phyloP scores from a whole-genome alignment of 495 filamentous ascomycete species.

The Neurospora discreta region DNA sequence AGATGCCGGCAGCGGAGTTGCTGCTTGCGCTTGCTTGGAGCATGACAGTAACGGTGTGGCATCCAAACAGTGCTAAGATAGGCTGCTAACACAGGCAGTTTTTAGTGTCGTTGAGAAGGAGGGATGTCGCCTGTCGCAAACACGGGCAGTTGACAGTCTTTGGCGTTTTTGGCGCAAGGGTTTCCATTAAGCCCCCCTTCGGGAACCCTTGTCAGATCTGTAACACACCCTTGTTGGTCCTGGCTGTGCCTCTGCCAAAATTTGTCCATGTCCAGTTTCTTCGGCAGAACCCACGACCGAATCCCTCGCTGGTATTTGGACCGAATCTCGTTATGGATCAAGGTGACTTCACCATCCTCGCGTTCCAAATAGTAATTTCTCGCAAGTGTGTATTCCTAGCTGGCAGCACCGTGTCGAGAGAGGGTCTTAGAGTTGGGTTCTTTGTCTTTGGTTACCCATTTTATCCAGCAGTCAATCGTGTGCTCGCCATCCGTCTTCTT shows the following conservation, averaged over 20 bases:
- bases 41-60: not conserved
- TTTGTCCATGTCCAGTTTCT: conserved; percentile 4
- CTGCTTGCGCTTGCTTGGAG: not conserved
- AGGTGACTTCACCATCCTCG: not conserved
- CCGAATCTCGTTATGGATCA: not conserved
- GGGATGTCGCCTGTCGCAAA: not conserved
- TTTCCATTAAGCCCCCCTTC: conserved; percentile 7
- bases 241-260: conserved; percentile 19
- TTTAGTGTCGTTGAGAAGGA: not conserved
- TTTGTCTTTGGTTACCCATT: not conserved
- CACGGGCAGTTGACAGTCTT: not conserved
- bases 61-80: not conserved
- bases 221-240: conserved; percentile 24
- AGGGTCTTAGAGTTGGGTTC: not conserved
- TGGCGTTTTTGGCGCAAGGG: not conserved
- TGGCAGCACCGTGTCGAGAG: conserved; percentile 3
- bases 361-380: not conserved
- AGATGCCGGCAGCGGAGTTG: not conserved
- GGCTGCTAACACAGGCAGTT: not conserved
- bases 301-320: conserved; percentile 17
- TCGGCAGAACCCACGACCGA: not conserved
- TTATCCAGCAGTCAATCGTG: not conserved
- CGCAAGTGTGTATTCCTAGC: not conserved
- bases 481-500: not conserved
- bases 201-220: conserved; percentile 18